phyloP scores from a whole-genome alignment of 164 flowering plant species.

The Aristolochia contorta region DNA sequence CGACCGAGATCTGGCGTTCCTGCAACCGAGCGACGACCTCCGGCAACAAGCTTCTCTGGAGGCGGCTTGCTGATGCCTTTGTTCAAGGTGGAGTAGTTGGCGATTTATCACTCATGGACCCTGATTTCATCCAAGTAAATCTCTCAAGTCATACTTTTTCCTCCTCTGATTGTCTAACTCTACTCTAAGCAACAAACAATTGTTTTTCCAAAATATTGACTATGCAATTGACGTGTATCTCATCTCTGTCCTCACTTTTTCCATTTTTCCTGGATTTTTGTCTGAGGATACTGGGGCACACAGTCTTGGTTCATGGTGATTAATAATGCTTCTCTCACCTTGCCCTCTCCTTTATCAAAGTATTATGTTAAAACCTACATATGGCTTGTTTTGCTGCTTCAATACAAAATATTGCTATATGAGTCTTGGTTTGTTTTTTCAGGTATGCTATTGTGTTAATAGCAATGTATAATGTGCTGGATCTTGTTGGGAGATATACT shows the following conservation, averaged over 20 bases:
- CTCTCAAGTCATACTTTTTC: too few relatives aligned
- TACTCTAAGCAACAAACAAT: constrained; percentile 48
- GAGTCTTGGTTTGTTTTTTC: constrained; percentile 2
- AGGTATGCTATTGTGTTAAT: constrained; percentile 75
- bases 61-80: constrained; percentile 69
- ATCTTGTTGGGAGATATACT: constrained; percentile 59
- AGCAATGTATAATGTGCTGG: constrained; percentile 60
- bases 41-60: too few relatives aligned
- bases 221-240: constrained; percentile 47
- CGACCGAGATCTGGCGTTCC: too few relatives aligned
- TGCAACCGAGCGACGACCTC: too few relatives aligned
- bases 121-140: constrained; percentile 58
- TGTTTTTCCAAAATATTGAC: constrained; percentile 49
- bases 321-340: not conserved
- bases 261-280: constrained; percentile 79
- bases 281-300: constrained; percentile 74
- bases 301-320: constrained; percentile 62
- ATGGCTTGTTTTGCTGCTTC: not conserved
- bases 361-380: too few relatives aligned
- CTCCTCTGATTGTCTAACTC: too few relatives aligned
- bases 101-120: constrained; percentile 62
- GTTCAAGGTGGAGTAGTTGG: constrained; percentile 84
- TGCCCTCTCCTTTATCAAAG: too few relatives aligned
- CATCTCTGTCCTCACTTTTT: constrained; percentile 53
- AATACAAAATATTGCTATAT: too few relatives aligned